Evolutionary conservation across 208 protist genomes (phyloP).

Genomic region (Acanthamoeba royreba): DNA sequence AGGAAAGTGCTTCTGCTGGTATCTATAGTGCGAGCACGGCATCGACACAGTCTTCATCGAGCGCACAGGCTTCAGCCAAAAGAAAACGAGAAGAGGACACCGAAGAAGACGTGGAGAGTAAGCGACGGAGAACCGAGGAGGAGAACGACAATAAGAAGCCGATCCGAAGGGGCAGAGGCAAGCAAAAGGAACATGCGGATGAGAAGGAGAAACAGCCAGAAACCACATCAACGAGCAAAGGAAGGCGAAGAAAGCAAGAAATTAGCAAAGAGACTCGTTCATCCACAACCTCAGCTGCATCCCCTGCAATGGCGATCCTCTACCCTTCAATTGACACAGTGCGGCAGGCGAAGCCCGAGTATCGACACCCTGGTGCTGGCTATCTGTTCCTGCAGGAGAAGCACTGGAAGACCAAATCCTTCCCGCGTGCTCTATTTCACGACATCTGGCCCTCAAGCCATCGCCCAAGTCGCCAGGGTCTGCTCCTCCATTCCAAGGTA

Average conservation of each 20-base stretch:
- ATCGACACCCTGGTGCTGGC: not conserved
- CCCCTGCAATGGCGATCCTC: not conserved
- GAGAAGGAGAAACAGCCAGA: not conserved
- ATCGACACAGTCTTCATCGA: not conserved
- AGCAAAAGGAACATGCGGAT: too few species aligned
- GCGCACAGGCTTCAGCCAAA: not conserved
- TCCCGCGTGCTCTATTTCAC: not conserved
- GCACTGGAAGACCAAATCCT: not conserved
- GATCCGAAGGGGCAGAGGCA: too few species aligned
- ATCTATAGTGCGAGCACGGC: not conserved
- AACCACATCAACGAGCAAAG: too few species aligned
- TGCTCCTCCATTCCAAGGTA: not conserved
- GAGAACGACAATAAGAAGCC: not conserved
- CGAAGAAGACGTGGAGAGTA: not conserved
- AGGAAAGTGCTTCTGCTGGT: not conserved
- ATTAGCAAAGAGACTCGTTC: not conserved
- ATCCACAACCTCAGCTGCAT: not conserved
- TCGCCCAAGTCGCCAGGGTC: not conserved
- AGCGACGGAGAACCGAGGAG: not conserved
- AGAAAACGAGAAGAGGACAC: not conserved
- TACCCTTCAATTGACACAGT: not conserved
- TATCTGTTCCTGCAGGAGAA: not conserved
- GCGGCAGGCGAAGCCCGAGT: not conserved
- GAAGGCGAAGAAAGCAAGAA: too few species aligned
- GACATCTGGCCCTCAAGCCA: not conserved